A percentile compares a stretch with the other conserved stretches of the same genome.
phyloP scores from a whole-genome alignment of 139 green algal genomes.

The Gonium pectorale region DNA sequence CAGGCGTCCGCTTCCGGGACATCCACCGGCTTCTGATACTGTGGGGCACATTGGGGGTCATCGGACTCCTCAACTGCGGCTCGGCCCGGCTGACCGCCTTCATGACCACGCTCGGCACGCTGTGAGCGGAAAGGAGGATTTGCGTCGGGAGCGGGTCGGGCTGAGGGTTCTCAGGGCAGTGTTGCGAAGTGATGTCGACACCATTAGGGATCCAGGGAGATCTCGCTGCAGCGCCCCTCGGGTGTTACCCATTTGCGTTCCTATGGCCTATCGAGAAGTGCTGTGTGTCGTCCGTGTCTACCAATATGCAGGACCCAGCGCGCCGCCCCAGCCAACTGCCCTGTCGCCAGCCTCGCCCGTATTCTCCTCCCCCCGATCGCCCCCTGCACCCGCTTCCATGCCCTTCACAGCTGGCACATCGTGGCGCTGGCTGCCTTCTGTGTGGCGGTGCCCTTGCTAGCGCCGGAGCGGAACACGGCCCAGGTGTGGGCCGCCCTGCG shows the following conservation, averaged over 20 bases:
- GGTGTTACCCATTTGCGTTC: no score
- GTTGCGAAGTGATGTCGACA: no score
- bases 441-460: conserved; percentile 6
- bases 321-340: no score
- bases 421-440: conserved; percentile 29
- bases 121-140: conserved; percentile 4
- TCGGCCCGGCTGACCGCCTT: conserved; percentile 18
- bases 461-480: neutral
- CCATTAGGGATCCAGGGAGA: no score
- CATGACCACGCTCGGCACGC: conserved; percentile 26
- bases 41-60: neutral
- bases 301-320: no score
- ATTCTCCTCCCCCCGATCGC: neutral
- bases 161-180: no score
- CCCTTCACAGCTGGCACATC: conserved; percentile 22
- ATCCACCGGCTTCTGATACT: neutral
- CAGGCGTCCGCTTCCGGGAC: no score
- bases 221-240: no score
- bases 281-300: no score
- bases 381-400: neutral
- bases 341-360: no score
- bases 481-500: neutral
- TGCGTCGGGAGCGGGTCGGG: no score
- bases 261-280: no score
- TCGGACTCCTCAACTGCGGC: conserved; percentile 20